Evolutionary conservation across 139 green algal species (phyloP).

Genomic region (Haematococcus lacustris): DNA sequence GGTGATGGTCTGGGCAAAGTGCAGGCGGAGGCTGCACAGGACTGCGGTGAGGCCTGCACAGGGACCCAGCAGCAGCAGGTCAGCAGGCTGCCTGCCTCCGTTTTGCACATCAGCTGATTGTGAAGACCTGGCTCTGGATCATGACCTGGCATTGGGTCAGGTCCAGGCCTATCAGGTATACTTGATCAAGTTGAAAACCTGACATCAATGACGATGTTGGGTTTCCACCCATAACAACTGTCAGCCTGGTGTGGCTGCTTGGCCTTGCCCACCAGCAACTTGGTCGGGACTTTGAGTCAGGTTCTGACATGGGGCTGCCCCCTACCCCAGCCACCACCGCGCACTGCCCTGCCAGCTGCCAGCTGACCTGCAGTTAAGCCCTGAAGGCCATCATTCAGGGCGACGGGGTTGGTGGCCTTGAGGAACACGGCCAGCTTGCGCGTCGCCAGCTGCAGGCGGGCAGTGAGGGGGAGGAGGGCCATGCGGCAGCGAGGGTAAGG

Average conservation of each 20-base stretch:
- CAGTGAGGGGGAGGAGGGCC: neutral
- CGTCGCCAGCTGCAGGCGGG: slow-evolving; percentile 2
- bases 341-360: neutral
- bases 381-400: slow-evolving; percentile 1
- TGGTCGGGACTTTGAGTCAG: neutral
- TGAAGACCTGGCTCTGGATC: neutral
- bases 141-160: neutral
- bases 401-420: neutral
- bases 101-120: neutral
- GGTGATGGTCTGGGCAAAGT: slow-evolving; percentile 20
- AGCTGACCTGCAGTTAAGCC: neutral
- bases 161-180: neutral
- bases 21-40: slow-evolving; percentile 8
- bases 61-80: neutral
- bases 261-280: neutral
- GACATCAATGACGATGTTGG: neutral
- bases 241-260: neutral
- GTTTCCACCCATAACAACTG: neutral
- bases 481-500: neutral
- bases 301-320: too few species aligned
- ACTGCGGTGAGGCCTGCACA: slow-evolving; percentile 8
- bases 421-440: slow-evolving; percentile 5
- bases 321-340: neutral
- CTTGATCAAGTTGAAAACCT: neutral
- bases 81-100: neutral